Evolutionary conservation across 1,284 basidiomycete genomes (phyloP).

Genomic region (Naganishia albida): DNA sequence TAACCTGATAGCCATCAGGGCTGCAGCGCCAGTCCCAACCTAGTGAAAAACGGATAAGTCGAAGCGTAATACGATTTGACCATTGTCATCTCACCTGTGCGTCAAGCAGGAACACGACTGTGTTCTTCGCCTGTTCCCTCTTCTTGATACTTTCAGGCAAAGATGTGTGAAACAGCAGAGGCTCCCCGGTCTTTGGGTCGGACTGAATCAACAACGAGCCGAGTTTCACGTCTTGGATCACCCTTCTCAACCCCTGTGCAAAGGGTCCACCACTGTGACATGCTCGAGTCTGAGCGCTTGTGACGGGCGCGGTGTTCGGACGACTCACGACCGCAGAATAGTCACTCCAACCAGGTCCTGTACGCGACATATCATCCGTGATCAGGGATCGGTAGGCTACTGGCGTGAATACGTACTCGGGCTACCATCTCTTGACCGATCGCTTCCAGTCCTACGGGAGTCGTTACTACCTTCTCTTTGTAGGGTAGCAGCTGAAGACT

Average conservation of each 20-base stretch:
- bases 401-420: slow-evolving; percentile 5
- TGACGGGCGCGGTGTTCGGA: background rate
- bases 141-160: slow-evolving; percentile 73
- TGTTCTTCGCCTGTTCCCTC: slow-evolving; percentile 64
- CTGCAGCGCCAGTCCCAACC: slow-evolving; percentile 92
- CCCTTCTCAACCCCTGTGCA: slow-evolving; percentile 83
- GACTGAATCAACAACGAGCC: slow-evolving; percentile 91
- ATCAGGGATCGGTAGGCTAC: background rate
- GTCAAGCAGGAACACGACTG: slow-evolving; percentile 89
- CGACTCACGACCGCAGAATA: slow-evolving; percentile 45
- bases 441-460: slow-evolving; percentile 65
- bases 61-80: background rate
- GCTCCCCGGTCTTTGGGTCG: slow-evolving; percentile 80
- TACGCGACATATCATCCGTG: too few species aligned
- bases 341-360: slow-evolving; percentile 49
- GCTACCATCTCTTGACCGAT: slow-evolving; percentile 55
- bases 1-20: slow-evolving; percentile 90
- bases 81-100: slow-evolving; percentile 65
- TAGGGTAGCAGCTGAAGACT: slow-evolving; percentile 81
- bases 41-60: slow-evolving; percentile 45
- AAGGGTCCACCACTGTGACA: slow-evolving; percentile 74
- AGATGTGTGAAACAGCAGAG: slow-evolving; percentile 77
- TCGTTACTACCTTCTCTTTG: slow-evolving; percentile 63
- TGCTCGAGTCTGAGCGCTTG: background rate
- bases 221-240: slow-evolving; percentile 81